Base-by-base conservation (phyloP, 768 basidiomycete species). In the Sarcomyxa edulis region DNA sequence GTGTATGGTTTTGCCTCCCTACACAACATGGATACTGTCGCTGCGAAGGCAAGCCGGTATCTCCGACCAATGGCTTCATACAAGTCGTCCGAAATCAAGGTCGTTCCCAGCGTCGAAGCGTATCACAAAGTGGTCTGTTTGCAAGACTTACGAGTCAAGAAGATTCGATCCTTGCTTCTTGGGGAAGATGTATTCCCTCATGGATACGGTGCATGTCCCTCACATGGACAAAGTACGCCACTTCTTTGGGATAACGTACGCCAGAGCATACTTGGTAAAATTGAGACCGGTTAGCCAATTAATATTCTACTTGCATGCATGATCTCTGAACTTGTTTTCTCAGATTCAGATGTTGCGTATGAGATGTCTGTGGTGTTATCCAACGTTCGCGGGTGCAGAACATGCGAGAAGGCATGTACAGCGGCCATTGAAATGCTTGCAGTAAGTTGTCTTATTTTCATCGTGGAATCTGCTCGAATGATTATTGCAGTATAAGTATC, bases 351-450 rank as follows among this genome's bases (percentile, higher is more conserved):
- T 46, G 66, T 86, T 19, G 75, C 75, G 6, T 75, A 65, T 23
- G 83, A 84, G 59, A 85, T 86, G 84, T 65, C 61, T 12, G 47
- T 52, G n/a, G 58, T 81, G 14, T 58, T 55, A 27, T 60, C 65
- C n/a, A 62, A 58, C n/a, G 57, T 81, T 15, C 51, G 58, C 14
- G 55, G 53, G 16, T 86, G 84, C 46, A 58, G 63, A 39, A 53
- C 53, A 10, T 86, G 84, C 52, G 55, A 61, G 39, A 81, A 75
- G 51, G 84, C 81, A 12, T 76, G 72, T 47, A 67, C 48, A 18
- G 79, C 81, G 6, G 83, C 84, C 15, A 66, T 80, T 6, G 73
- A 76, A 25, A 85, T 86, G 84, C 72, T 85, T 30, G 65, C 67
- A 40, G 82, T 84, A 56, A 61, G 68, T 49, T 23, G 6, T 5